Conservation (phyloP, 371 early-diverging fungal species). For the Dinochytrium kinnereticum region DNA sequence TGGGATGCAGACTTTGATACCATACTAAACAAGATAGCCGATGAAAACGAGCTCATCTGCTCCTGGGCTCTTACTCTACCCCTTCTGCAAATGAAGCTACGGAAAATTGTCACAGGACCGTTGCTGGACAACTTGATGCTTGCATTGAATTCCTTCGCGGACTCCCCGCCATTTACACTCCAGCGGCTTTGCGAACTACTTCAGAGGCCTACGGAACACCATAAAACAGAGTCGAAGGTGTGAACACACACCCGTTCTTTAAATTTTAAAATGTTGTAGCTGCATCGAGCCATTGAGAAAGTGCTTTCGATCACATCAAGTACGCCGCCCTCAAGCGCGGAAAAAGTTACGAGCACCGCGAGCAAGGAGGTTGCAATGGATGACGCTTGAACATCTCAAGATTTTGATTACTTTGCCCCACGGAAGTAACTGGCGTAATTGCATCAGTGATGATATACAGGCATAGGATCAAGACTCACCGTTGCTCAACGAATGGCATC, state of each 20-base stretch:
- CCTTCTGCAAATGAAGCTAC: background rate
- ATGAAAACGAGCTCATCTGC: background rate
- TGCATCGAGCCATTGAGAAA: conserved; percentile 18
- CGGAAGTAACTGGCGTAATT: background rate
- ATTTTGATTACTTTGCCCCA: background rate
- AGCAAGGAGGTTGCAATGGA: background rate
- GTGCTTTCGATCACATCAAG: conserved; percentile 8
- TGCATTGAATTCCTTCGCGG: background rate
- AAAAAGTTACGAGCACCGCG: background rate
- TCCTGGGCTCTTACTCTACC: background rate
- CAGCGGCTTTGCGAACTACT: conserved; percentile 25
- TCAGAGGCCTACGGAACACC: conserved; percentile 11
- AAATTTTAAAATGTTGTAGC: conserved; percentile 1
- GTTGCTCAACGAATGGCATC: conserved; percentile 89
- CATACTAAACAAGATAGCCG: conserved; percentile 7
- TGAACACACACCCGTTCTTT: background rate
- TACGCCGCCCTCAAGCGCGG: background rate
- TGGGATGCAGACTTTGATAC: background rate
- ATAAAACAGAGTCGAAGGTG: conserved; percentile 6
- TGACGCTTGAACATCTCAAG: background rate
- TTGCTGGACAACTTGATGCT: background rate
- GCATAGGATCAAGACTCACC: conserved; percentile 31
- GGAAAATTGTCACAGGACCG: background rate
- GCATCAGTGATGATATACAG: too few relatives aligned
- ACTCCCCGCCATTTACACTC: conserved; percentile 15